These are phyloP conservation scores for Anisodus acutangulus DNA, from an alignment of 257 asterid species.

Conservation along the genomic window DNA sequence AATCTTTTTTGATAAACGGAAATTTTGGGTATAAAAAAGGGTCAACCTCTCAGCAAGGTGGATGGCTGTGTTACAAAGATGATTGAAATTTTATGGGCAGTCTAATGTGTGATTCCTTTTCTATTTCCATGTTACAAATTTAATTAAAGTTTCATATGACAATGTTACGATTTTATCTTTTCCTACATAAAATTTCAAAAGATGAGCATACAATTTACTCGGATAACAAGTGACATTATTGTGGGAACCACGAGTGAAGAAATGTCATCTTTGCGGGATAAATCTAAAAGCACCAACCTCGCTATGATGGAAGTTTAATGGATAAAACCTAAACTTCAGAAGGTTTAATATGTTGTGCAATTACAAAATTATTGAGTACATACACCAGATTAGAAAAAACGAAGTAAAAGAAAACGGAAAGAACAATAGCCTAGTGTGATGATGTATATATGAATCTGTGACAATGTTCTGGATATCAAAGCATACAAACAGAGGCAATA, in stretches of 20 bases:
- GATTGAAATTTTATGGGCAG: neutral
- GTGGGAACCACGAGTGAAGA: neutral
- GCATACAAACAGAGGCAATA: constrained; percentile 16
- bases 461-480: neutral
- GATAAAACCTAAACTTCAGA: neutral
- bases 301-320: neutral
- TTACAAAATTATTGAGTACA: constrained; percentile 10
- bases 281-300: neutral
- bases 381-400: neutral
- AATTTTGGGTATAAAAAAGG: constrained; percentile 62
- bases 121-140: neutral
- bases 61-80: neutral
- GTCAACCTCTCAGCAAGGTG: neutral
- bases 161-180: neutral
- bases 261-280: neutral
- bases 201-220: neutral
- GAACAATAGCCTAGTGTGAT: neutral
- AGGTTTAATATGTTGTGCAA: neutral
- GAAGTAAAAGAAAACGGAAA: neutral
- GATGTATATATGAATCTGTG: constrained; percentile 20
- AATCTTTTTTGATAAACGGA: constrained; percentile 72
- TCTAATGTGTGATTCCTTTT: neutral
- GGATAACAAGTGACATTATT: neutral
- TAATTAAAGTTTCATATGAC: neutral
- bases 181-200: neutral